Base-by-base conservation (phyloP, 2,329 filamentous ascomycete species). In the Stachybotrys echinatus region DNA sequence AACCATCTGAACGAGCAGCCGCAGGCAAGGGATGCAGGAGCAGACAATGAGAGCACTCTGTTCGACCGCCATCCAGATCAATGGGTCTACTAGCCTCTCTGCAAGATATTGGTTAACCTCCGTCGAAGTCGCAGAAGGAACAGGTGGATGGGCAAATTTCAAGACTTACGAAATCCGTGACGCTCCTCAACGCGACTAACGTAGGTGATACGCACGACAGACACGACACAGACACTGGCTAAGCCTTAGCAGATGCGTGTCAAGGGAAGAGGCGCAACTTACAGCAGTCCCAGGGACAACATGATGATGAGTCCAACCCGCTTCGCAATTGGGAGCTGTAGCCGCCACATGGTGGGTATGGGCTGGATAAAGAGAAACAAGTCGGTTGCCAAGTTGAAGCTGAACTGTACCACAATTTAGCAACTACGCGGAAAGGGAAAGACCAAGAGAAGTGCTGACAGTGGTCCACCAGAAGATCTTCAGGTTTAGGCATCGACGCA, bases 291-390 rank as follows among this genome's bases (percentile, higher is more conserved):
- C 8, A 64, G 51, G 1, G 60, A 64, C 23, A 64, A 38, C 60
- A 64, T 64, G 44, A 54, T 47, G 23, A 61, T 57, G 22, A 64
- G 50, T 5, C 60, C 62, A 20, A 63, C 49, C 19, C 61, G 52
- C 54, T 64, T 62, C 8, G 53, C 58, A 12, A 58, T n/a, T 6
- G 61, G 65, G 10, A 70, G 55, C 23, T 68, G 62, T 31, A 71
- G 52, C 27, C 61, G 64, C 53, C 62, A 63, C 52, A 70, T 63
- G n/a, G 64, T 59, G 1, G 68, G 68, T 14, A 71, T 66, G 4
- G 69, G 68, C 39, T 69, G 62, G 17, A 67, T 54, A 48, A 69
- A 69, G 7, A 71, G 54, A 22, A 66, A 55, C 43, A 71, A 55
- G 47, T 70, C 67, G 34, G 66, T 69, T 12, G 57, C 52, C 31